Percentiles rank a stretch among this genome's conserved stretches.
phyloP scores from a whole-genome alignment of 257 asterid species.

The Gentiana dahurica region DNA sequence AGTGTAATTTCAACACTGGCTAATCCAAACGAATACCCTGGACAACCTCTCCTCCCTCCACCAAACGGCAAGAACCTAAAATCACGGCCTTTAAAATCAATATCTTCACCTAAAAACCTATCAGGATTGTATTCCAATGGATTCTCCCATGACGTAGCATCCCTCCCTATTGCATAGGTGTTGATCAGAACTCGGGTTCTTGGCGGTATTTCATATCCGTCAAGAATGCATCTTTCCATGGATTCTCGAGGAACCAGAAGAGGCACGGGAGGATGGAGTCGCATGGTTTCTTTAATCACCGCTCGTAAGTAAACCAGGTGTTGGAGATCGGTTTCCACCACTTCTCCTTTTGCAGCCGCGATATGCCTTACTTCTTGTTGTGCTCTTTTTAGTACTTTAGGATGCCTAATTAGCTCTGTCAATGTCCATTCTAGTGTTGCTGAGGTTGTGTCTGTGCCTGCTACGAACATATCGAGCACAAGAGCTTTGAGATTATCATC shows the following conservation, averaged over 20 bases:
- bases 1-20: slow-evolving; percentile 24
- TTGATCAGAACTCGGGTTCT: slow-evolving; percentile 21
- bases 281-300: slow-evolving; percentile 26
- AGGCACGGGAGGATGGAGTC: slow-evolving; percentile 26
- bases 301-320: slow-evolving; percentile 20
- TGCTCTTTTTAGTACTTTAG: slow-evolving; percentile 14
- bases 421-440: slow-evolving; percentile 28
- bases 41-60: slow-evolving; percentile 36
- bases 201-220: slow-evolving; percentile 16
- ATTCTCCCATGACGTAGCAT: slow-evolving; percentile 14
- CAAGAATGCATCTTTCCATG: slow-evolving; percentile 17
- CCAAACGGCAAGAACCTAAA: slow-evolving; percentile 28
- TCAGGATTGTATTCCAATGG: slow-evolving; percentile 20
- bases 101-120: slow-evolving; percentile 14
- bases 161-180: slow-evolving; percentile 26
- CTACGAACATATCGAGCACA: slow-evolving; percentile 33
- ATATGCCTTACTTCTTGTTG: slow-evolving; percentile 23
- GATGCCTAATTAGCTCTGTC: slow-evolving; percentile 28
- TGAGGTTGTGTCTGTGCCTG: slow-evolving; percentile 32
- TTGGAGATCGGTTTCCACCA: slow-evolving; percentile 23
- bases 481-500: slow-evolving; percentile 36
- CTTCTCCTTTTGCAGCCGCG: slow-evolving; percentile 12
- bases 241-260: slow-evolving; percentile 31
- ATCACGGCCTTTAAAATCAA: slow-evolving; percentile 25
- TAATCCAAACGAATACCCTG: slow-evolving; percentile 27